Evolutionary conservation across 768 basidiomycete genomes (phyloP).

Genomic region (Inosperma sp.): DNA sequence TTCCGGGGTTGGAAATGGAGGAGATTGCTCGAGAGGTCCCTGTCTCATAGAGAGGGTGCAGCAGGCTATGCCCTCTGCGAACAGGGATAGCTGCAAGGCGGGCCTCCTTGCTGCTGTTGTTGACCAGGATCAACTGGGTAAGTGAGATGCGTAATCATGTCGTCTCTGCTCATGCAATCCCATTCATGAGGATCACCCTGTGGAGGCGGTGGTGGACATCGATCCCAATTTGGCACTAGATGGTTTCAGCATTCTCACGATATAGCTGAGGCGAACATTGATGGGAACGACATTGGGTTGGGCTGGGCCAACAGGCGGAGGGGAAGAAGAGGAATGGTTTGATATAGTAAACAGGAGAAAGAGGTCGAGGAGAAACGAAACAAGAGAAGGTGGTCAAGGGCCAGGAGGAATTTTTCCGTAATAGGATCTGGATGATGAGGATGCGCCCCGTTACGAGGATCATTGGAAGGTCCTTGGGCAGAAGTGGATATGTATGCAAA

Average conservation of each 20-base stretch:
- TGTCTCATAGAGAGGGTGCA: conserved; percentile 60
- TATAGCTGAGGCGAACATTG: conserved; percentile 64
- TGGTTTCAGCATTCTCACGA: conserved; percentile 50
- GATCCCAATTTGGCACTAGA: conserved; percentile 56
- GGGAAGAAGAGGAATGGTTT: conserved; percentile 42
- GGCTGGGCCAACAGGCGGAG: conserved; percentile 49
- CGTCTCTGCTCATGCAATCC: conserved; percentile 46
- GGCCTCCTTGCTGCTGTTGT: conserved; percentile 21
- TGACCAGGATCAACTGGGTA: too few species aligned
- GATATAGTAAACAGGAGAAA: conserved; percentile 50
- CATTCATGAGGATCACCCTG: conserved; percentile 47
- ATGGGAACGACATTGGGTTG: conserved; percentile 39
- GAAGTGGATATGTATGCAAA: conserved; percentile 37
- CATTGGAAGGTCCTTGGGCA: conserved; percentile 51
- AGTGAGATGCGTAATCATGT: conserved; percentile 41
- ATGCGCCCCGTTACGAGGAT: conserved; percentile 41
- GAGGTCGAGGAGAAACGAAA: conserved; percentile 61
- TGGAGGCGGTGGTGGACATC: too few species aligned
- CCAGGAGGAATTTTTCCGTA: conserved; percentile 45
- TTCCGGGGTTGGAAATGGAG: too few species aligned
- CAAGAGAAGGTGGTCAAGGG: conserved; percentile 50
- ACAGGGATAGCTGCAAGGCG: conserved; percentile 37
- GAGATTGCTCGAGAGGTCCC: too few species aligned
- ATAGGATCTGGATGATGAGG: conserved; percentile 54
- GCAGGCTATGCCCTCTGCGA: conserved; percentile 48